phyloP scores from a whole-genome alignment of 768 basidiomycete species.

The Lactarius sanguifluus region DNA sequence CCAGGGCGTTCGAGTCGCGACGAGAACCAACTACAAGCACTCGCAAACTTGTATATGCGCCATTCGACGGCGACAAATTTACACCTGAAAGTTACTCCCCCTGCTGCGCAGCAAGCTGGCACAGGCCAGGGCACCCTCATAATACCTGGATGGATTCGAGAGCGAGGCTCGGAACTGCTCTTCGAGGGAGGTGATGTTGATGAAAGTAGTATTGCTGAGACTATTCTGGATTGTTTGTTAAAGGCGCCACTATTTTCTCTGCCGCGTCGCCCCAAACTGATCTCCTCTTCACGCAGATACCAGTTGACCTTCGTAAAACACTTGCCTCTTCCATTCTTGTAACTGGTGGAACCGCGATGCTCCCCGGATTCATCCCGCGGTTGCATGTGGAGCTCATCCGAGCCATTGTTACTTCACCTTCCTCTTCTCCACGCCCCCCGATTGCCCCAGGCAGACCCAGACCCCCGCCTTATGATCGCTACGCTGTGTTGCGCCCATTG shows the following conservation, averaged over 20 bases:
- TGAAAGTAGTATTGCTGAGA: constrained; percentile 79
- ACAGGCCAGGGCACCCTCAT: constrained; percentile 76
- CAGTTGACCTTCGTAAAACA: constrained; percentile 84
- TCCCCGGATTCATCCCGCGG: constrained; percentile 91
- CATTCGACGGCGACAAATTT: constrained; percentile 79
- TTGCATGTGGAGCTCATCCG: constrained; percentile 77
- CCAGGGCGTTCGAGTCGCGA: constrained; percentile 35
- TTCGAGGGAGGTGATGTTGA: constrained; percentile 91
- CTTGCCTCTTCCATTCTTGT: constrained; percentile 84
- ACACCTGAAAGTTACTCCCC: constrained; percentile 65
- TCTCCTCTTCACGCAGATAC: constrained; percentile 51
- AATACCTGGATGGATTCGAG: constrained; percentile 94
- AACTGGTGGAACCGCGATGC: constrained; percentile 84
- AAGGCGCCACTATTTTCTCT: constrained; percentile 52
- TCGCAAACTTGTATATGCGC: constrained; percentile 68
- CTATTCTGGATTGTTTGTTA: constrained; percentile 73
- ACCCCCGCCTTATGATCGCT: constrained; percentile 67
- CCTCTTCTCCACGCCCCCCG: constrained; percentile 38
- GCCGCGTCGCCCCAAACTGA: constrained; percentile 20
- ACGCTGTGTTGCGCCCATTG: constrained; percentile 69
- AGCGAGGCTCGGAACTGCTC: constrained; percentile 85
- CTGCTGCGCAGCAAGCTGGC: constrained; percentile 61
- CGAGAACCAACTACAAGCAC: constrained; percentile 60
- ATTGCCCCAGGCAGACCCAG: constrained; percentile 41
- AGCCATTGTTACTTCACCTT: constrained; percentile 47